Conservation (phyloP, 2,329 filamentous ascomycete genomes). For the Fusarium siculi region DNA sequence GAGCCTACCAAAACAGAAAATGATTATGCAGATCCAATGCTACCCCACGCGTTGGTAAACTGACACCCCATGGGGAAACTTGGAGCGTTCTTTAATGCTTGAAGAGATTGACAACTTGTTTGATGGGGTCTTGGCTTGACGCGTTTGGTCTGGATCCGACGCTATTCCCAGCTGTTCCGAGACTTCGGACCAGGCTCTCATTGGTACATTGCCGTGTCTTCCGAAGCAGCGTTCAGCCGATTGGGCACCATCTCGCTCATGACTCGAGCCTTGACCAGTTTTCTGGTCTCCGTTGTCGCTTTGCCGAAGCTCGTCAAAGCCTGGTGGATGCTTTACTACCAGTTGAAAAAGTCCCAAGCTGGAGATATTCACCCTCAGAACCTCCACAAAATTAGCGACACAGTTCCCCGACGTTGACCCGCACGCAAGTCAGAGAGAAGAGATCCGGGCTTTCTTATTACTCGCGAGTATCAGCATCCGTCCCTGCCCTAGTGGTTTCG, state of each 20-base stretch:
- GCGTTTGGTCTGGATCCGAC: background rate
- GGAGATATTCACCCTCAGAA: background rate
- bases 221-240: background rate
- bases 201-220: fast-evolving
- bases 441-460: background rate
- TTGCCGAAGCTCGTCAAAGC: background rate
- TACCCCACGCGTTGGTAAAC: background rate
- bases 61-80: slow-evolving; percentile 21
- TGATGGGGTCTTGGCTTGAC: background rate
- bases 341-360: background rate
- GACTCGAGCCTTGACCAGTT: background rate
- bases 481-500: background rate
- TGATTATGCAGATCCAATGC: background rate
- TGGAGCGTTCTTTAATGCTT: background rate
- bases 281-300: background rate
- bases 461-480: background rate
- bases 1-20: background rate
- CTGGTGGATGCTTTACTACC: background rate
- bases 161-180: background rate
- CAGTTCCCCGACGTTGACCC: background rate
- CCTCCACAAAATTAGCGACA: background rate
- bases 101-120: background rate
- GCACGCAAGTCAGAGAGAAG: background rate
- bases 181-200: background rate
- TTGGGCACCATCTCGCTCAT: background rate